Evolutionary conservation across 768 basidiomycete species (phyloP).

Genomic region (Rhizopogon salebrosus): DNA sequence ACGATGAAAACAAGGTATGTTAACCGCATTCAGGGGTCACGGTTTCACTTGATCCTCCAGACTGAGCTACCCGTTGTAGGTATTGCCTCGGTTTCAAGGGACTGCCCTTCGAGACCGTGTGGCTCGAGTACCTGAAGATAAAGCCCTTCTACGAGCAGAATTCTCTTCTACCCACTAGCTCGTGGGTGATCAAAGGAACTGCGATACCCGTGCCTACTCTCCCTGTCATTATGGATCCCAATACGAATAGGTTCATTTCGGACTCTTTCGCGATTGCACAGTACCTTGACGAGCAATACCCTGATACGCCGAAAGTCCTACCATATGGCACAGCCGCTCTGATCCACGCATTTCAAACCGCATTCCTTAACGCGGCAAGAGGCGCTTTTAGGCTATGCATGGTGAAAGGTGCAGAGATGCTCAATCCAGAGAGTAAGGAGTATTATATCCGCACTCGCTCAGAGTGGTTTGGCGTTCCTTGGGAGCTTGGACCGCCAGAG

Average conservation of each 20-base stretch:
- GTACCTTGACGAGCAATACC: slow-evolving; percentile 48
- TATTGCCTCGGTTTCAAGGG: slow-evolving; percentile 29
- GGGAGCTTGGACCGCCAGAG: slow-evolving; percentile 24
- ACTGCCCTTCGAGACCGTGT: slow-evolving; percentile 40
- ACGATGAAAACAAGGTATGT: slow-evolving; percentile 31
- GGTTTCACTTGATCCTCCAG: neutral
- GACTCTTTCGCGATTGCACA: slow-evolving; percentile 43
- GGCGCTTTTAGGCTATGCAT: slow-evolving; percentile 16
- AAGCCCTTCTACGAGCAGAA: slow-evolving; percentile 24
- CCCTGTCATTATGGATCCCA: slow-evolving; percentile 45
- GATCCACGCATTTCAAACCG: slow-evolving; percentile 25
- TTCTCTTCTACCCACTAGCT: slow-evolving; percentile 16
- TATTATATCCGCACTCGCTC: slow-evolving; percentile 37
- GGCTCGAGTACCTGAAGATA: slow-evolving; percentile 51
- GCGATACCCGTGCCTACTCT: slow-evolving; percentile 34
- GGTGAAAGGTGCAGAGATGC: slow-evolving; percentile 17
- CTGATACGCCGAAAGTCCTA: slow-evolving; percentile 35
- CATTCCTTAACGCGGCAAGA: slow-evolving; percentile 6
- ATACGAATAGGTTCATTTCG: slow-evolving; percentile 30
- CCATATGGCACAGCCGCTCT: slow-evolving; percentile 27
- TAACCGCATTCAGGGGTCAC: too few species aligned
- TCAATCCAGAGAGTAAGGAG: slow-evolving; percentile 29
- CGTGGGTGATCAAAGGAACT: slow-evolving; percentile 9
- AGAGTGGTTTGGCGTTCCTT: slow-evolving; percentile 29
- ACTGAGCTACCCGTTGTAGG: slow-evolving; percentile 9